Conservation (phyloP, 2,329 filamentous ascomycete species). For the Tolypocladium tropicale region DNA sequence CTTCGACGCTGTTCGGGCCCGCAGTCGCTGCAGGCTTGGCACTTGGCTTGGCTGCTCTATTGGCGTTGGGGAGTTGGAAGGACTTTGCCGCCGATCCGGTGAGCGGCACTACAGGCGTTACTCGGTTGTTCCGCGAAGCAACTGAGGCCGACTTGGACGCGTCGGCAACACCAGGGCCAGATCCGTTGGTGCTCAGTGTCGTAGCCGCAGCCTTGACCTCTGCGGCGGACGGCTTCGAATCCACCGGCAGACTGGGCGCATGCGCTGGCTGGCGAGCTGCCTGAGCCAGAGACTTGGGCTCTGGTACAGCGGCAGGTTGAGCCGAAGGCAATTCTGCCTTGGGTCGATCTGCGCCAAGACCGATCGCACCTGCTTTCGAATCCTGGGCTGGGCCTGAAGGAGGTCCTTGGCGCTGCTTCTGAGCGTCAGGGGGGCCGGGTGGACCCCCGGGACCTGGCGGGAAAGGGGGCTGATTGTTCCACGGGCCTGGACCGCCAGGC, state of each 20-base stretch:
- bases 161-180: constrained; percentile 25
- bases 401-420: constrained; percentile 43
- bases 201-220: constrained; percentile 34
- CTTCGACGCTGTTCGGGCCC: constrained; percentile 35
- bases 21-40: constrained; percentile 27
- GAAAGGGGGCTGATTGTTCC: constrained; percentile 49
- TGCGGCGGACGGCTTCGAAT: constrained; percentile 53
- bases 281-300: constrained; percentile 42
- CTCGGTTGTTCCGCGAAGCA: constrained; percentile 40
- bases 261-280: constrained; percentile 33
- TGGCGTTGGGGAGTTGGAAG: constrained; percentile 20
- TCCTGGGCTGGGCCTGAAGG: constrained; percentile 29
- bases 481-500: constrained; percentile 51
- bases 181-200: constrained; percentile 24
- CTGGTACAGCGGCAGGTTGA: constrained; percentile 34
- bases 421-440: constrained; percentile 53
- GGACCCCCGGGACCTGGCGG: constrained; percentile 45
- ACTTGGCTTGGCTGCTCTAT: constrained; percentile 17
- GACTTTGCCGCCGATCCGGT: constrained; percentile 33
- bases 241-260: constrained; percentile 53
- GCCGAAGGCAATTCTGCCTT: constrained; percentile 35
- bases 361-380: constrained; percentile 30
- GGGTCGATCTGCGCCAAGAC: constrained; percentile 38
- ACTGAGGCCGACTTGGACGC: constrained; percentile 30
- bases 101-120: constrained; percentile 58